These are phyloP conservation scores for Reutealis trisperma DNA, from an alignment of 345 rosid species.

Conservation along the genomic window DNA sequence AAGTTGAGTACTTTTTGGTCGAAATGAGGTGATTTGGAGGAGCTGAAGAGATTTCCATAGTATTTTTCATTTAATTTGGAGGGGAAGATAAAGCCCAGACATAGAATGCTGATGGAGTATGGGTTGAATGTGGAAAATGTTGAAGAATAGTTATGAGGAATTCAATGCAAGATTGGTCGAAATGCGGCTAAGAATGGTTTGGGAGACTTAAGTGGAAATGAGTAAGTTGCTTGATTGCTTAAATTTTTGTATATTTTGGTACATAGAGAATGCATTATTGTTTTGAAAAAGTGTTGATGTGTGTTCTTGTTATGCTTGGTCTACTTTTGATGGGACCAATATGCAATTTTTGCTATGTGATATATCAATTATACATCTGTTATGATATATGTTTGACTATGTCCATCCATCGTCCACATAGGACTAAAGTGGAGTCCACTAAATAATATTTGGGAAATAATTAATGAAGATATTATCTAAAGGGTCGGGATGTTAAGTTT, in stretches of 20 bases:
- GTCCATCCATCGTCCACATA: too few species aligned
- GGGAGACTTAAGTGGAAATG: conserved; percentile 19
- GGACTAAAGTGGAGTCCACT: too few species aligned
- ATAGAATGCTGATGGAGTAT: conserved; percentile 56
- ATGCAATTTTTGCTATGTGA: not conserved
- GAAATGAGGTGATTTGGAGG: conserved; percentile 70
- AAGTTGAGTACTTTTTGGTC: conserved; percentile 54
- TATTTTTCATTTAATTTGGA: conserved; percentile 87
- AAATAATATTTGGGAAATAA: too few species aligned
- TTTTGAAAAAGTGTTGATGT: not conserved
- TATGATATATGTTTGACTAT: not conserved
- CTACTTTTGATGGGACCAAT: too few species aligned
- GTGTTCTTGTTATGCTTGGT: too few species aligned
- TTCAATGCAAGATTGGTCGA: conserved; percentile 58
- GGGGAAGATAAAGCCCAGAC: conserved; percentile 78
- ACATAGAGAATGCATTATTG: not conserved
- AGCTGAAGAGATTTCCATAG: conserved; percentile 75
- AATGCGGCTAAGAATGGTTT: conserved; percentile 43
- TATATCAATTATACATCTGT: not conserved
- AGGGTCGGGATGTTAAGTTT: too few species aligned
- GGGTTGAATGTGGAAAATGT: conserved; percentile 66
- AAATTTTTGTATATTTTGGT: not conserved
- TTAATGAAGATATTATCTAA: too few species aligned
- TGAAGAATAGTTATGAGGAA: conserved; percentile 81
- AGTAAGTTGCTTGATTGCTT: conserved; percentile 15